phyloP scores from a whole-genome alignment of 2,329 filamentous ascomycete species.

The Penicillium sp. region DNA sequence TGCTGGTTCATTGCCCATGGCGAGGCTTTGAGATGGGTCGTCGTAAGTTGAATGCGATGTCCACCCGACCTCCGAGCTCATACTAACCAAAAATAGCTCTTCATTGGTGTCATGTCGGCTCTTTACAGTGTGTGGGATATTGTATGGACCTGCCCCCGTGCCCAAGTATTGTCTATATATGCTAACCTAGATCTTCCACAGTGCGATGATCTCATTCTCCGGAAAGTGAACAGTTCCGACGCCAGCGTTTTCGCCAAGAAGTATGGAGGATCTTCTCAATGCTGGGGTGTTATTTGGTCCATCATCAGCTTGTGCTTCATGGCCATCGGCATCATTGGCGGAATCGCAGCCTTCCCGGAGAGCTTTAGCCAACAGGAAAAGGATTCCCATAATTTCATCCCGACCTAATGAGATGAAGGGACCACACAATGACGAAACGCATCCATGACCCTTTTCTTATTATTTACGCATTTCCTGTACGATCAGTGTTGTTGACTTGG shows the following conservation, averaged over 20 bases:
- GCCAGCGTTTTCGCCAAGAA: slow-evolving; percentile 77
- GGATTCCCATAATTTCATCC: slow-evolving; percentile 70
- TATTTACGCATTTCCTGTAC: slow-evolving; percentile 21
- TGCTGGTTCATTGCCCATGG: slow-evolving; percentile 83
- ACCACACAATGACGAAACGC: slow-evolving; percentile 17
- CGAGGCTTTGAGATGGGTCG: slow-evolving; percentile 72
- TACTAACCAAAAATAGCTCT: slow-evolving; percentile 55
- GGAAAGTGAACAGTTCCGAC: slow-evolving; percentile 80
- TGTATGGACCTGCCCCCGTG: slow-evolving; percentile 42
- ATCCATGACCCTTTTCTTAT: slow-evolving; percentile 16
- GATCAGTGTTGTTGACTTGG: neutral
- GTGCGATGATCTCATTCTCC: slow-evolving; percentile 78
- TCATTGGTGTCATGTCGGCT: slow-evolving; percentile 81
- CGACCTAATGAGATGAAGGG: slow-evolving; percentile 35
- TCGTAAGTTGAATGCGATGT: slow-evolving; percentile 48
- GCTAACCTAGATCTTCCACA: slow-evolving; percentile 28
- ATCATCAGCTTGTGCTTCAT: slow-evolving; percentile 74
- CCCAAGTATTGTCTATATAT: neutral
- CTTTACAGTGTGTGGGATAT: slow-evolving; percentile 86
- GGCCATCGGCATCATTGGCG: slow-evolving; percentile 73
- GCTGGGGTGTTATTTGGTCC: slow-evolving; percentile 81
- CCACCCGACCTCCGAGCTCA: neutral
- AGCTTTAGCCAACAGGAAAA: slow-evolving; percentile 69
- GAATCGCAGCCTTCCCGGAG: slow-evolving; percentile 75
- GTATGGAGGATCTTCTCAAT: slow-evolving; percentile 78